Evolutionary conservation across 805 yeast species (phyloP).

Genomic region (Phaffomyces opuntiae): DNA sequence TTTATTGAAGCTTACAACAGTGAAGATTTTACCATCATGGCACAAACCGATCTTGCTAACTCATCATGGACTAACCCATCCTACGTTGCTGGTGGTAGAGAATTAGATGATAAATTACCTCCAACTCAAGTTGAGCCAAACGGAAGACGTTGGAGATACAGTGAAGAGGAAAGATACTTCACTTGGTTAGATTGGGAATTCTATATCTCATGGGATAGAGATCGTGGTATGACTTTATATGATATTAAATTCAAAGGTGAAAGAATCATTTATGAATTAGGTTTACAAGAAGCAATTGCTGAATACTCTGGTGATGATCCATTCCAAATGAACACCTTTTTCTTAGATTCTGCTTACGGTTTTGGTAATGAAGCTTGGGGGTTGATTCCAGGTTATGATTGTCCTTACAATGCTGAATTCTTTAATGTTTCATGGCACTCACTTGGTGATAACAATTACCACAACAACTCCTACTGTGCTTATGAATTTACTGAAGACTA

Average conservation of each 20-base stretch:
- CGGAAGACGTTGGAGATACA: constrained; percentile 24
- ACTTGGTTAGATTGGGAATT: constrained; percentile 27
- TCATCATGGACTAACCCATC: constrained; percentile 8
- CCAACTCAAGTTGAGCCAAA: constrained; percentile 22
- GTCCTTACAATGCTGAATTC: constrained; percentile 25
- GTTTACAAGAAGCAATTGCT: constrained; percentile 25
- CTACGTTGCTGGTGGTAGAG: constrained; percentile 16
- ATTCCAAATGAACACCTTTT: constrained; percentile 22
- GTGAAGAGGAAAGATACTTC: constrained; percentile 22
- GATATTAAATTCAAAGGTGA: constrained; percentile 25
- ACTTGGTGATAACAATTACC: constrained; percentile 17
- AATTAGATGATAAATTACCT: constrained; percentile 19
- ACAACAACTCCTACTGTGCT: constrained; percentile 24
- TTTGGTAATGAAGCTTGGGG: constrained; percentile 26
- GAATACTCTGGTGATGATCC: constrained; percentile 27
- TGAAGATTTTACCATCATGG: constrained; percentile 14
- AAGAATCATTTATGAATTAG: constrained; percentile 23
- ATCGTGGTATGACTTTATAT: constrained; percentile 19
- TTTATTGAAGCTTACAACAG: constrained; percentile 19
- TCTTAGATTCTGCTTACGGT: constrained; percentile 22
- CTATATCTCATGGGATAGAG: constrained; percentile 22
- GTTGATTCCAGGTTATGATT: constrained; percentile 24
- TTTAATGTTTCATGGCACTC: constrained; percentile 24
- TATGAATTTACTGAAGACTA: constrained; percentile 20
- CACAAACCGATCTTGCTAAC: constrained; percentile 8